phyloP scores from a whole-genome alignment of 2,329 filamentous ascomycete species.

The Xylaria sp. region DNA sequence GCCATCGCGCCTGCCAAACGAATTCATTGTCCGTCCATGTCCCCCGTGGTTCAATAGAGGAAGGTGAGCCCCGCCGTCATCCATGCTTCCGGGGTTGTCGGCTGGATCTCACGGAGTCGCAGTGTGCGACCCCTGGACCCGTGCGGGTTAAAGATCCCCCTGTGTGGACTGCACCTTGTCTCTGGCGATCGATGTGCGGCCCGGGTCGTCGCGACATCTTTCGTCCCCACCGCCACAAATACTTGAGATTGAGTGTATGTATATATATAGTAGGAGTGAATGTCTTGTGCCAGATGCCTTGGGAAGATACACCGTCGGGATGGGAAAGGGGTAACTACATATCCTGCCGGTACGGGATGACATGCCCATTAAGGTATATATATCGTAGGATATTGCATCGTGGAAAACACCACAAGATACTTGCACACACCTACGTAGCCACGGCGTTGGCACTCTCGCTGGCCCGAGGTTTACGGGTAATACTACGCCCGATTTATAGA shows the following conservation, averaged over 20 bases:
- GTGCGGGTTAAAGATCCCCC: conserved; percentile 30
- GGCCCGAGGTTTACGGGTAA: too few species aligned
- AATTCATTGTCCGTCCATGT: conserved; percentile 11
- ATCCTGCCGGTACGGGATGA: too few species aligned
- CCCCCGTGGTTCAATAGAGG: conserved; percentile 12
- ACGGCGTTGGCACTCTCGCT: too few species aligned
- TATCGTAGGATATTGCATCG: too few species aligned
- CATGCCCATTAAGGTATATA: too few species aligned
- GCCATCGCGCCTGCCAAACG: not conserved
- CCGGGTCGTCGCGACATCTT: not conserved
- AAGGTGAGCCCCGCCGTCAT: conserved; percentile 25
- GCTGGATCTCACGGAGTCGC: conserved; percentile 22
- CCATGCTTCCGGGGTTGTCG: conserved; percentile 24
- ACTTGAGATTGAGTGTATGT: too few species aligned
- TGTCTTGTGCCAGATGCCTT: not conserved
- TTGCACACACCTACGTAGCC: too few species aligned
- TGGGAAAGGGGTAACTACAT: too few species aligned
- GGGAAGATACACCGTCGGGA: too few species aligned
- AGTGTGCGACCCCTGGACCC: conserved; percentile 20
- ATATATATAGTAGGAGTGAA: not conserved
- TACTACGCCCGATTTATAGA: too few species aligned
- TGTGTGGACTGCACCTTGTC: conserved; percentile 12
- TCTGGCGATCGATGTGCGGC: not conserved
- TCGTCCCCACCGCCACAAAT: too few species aligned
- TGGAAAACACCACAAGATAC: too few species aligned